These are phyloP conservation scores for Saccharomycopsis vini DNA, from an alignment of 805 yeast genomes.

Conservation along the genomic window DNA sequence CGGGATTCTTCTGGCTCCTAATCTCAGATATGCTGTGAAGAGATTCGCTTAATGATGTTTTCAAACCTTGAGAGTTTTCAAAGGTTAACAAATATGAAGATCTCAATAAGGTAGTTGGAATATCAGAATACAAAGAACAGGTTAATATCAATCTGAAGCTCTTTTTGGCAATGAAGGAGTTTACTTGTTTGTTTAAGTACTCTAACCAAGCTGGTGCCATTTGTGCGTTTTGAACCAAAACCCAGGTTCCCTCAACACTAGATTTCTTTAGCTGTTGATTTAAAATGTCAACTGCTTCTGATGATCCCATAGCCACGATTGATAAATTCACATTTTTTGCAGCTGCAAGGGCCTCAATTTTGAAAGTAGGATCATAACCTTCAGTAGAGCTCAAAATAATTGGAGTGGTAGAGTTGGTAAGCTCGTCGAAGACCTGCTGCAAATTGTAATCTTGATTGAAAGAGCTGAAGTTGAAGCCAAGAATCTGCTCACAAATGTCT, in stretches of 20 bases:
- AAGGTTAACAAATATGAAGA: slow-evolving; percentile 46
- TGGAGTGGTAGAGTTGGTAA: slow-evolving; percentile 25
- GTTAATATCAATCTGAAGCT: slow-evolving; percentile 58
- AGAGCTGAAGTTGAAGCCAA: neutral
- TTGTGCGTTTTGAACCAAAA: slow-evolving; percentile 74
- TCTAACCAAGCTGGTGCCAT: slow-evolving; percentile 59
- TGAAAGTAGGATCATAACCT: slow-evolving; percentile 59
- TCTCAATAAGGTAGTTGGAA: slow-evolving; percentile 51
- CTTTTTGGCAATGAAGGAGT: slow-evolving; percentile 23
- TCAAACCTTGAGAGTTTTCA: slow-evolving; percentile 58
- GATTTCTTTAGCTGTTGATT: slow-evolving; percentile 42
- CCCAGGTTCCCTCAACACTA: slow-evolving; percentile 50
- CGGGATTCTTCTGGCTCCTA: slow-evolving; percentile 24
- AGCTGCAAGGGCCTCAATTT: slow-evolving; percentile 38
- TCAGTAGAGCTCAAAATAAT: slow-evolving; percentile 49
- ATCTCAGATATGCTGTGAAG: slow-evolving; percentile 23
- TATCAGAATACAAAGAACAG: slow-evolving; percentile 36
- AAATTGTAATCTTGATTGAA: slow-evolving; percentile 2
- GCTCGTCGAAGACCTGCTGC: neutral
- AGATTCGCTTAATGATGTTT: slow-evolving; percentile 35
- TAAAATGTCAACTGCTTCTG: slow-evolving; percentile 53
- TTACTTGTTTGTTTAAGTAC: slow-evolving; percentile 39
- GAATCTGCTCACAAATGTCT: slow-evolving; percentile 2
- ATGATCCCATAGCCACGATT: slow-evolving; percentile 64
- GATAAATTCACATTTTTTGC: slow-evolving; percentile 24